These are phyloP conservation scores for Macadamia integrifolia DNA, from an alignment of 164 flowering plant species.

Conservation along the genomic window DNA sequence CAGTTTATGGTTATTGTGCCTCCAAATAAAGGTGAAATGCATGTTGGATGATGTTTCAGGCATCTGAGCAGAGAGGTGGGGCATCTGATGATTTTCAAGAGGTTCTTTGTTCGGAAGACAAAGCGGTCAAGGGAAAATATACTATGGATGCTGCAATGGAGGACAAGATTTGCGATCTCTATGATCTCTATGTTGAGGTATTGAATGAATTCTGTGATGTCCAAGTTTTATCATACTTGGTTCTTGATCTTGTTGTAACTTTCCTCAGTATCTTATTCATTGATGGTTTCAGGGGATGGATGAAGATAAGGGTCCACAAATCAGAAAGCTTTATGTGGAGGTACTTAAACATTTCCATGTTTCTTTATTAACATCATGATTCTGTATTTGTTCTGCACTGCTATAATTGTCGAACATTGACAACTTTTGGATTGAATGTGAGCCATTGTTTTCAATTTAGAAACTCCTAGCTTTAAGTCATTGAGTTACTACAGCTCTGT, in stretches of 20 bases:
- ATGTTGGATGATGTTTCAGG: conserved; percentile 30
- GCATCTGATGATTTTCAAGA: conserved; percentile 69
- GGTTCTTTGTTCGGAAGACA: conserved; percentile 40
- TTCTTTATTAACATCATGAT: not conserved
- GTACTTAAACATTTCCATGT: conserved; percentile 24
- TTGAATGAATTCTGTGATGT: not conserved
- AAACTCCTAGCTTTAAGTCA: not conserved
- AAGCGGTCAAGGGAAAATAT: conserved; percentile 46
- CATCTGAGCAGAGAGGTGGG: conserved; percentile 46
- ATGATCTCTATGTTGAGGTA: conserved; percentile 91
- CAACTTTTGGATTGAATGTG: not conserved
- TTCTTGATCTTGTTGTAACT: not conserved
- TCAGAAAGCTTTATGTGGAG: conserved; percentile 85
- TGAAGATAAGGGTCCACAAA: conserved; percentile 80
- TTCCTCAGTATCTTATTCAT: not conserved
- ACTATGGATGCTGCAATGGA: conserved; percentile 69
- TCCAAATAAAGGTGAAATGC: not conserved
- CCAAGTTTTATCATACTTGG: not conserved
- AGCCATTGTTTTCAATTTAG: not conserved
- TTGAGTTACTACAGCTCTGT: not conserved
- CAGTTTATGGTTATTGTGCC: not conserved
- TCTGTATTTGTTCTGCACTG: not conserved
- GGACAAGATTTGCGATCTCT: conserved; percentile 92
- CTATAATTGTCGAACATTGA: not conserved
- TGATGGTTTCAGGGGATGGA: conserved; percentile 69